Percentiles rank a stretch among this genome's conserved stretches.
phyloP scores from a whole-genome alignment of 2,329 filamentous ascomycete genomes.

The Graphiopsis chlorocephala region DNA sequence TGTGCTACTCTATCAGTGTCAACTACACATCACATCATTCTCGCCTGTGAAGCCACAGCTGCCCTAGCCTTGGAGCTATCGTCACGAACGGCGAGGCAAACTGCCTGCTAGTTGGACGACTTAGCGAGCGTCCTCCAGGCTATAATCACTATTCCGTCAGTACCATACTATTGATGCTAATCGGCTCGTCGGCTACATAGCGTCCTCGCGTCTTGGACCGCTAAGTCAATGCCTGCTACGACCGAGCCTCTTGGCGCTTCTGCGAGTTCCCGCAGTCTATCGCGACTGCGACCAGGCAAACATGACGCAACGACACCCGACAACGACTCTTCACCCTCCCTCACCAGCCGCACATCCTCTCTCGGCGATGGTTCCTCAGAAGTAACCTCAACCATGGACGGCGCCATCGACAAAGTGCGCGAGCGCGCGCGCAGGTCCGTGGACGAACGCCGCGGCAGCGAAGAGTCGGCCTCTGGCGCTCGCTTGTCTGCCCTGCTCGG shows the following conservation, averaged over 20 bases:
- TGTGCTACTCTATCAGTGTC: background rate
- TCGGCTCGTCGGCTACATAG: conserved; percentile 7
- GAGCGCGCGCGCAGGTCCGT: conserved; percentile 37
- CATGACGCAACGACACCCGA: background rate
- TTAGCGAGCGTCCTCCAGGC: background rate
- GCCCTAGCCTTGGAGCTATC: background rate
- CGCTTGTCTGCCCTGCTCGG: conserved; percentile 51
- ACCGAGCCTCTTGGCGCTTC: conserved; percentile 18
- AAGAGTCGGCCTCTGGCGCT: conserved; percentile 35
- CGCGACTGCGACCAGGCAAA: conserved; percentile 10
- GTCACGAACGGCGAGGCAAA: background rate
- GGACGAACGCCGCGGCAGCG: conserved; percentile 41
- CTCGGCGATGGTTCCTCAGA: conserved; percentile 22
- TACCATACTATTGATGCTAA: background rate
- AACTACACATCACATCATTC: background rate
- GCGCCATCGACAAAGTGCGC: conserved; percentile 40
- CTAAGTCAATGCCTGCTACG: conserved; percentile 19
- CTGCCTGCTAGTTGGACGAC: background rate
- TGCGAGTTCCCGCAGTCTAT: conserved; percentile 5
- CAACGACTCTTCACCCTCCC: conserved; percentile 28
- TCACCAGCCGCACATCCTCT: conserved; percentile 23
- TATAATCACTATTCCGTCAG: background rate
- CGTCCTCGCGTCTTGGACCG: conserved; percentile 8
- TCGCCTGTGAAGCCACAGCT: background rate
- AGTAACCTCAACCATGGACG: conserved; percentile 38